Evolutionary conservation across 2,329 filamentous ascomycete genomes (phyloP).

Genomic region (Sarocladium strictum): DNA sequence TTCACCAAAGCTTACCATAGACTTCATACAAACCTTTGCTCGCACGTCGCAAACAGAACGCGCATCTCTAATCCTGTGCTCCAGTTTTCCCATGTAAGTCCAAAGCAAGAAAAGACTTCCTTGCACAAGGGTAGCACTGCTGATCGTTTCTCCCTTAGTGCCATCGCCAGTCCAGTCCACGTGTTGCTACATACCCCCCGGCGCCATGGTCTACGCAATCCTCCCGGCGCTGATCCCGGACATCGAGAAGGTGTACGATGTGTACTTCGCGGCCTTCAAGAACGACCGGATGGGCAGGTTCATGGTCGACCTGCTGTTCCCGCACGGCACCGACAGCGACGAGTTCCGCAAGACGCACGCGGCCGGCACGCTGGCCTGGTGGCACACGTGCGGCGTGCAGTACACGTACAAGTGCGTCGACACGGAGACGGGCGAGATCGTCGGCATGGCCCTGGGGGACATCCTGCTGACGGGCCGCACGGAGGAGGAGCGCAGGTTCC

Average conservation of each 20-base stretch:
- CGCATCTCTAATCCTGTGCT: background rate
- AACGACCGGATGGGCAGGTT: slow-evolving; percentile 29
- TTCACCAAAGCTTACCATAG: no score
- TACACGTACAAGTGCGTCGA: slow-evolving; percentile 44
- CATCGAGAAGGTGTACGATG: slow-evolving; percentile 38
- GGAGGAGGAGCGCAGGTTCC: slow-evolving; percentile 35
- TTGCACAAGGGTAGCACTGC: no score
- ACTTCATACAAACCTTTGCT: no score
- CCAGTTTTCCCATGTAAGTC: no score
- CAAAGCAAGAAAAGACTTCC: no score
- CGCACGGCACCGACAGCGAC: slow-evolving; percentile 24
- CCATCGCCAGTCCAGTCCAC: background rate
- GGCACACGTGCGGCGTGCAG: slow-evolving; percentile 31
- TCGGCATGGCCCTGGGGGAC: slow-evolving; percentile 42
- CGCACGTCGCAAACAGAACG: no score
- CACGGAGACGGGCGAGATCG: slow-evolving; percentile 32
- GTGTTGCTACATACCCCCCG: background rate
- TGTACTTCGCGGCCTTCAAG: slow-evolving; percentile 40
- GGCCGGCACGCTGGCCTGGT: slow-evolving; percentile 32
- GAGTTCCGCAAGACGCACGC: slow-evolving; percentile 37
- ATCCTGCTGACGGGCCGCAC: slow-evolving; percentile 30
- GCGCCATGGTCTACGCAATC: slow-evolving; percentile 32
- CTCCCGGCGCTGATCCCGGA: slow-evolving; percentile 39
- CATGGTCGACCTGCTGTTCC: slow-evolving; percentile 37
- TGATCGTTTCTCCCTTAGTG: background rate